phyloP scores from a whole-genome alignment of 208 protist genomes.

The Trypanosoma cruzi region DNA sequence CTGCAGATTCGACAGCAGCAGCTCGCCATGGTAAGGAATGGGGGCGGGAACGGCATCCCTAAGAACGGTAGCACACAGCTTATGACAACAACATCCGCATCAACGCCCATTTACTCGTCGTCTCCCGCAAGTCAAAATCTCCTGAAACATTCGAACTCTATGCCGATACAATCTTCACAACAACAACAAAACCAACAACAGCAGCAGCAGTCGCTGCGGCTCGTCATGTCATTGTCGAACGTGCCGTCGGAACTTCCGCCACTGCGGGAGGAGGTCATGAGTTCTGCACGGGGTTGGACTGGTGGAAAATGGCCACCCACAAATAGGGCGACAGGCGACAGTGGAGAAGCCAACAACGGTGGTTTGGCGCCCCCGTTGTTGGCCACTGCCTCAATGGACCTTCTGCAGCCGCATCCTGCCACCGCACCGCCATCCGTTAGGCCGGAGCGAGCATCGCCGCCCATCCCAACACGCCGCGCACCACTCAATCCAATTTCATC shows the following conservation, averaged over 20 bases:
- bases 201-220: neutral
- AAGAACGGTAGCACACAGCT: neutral
- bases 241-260: constrained; percentile 17
- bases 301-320: neutral
- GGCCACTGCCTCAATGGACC: neutral
- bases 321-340: neutral
- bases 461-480: too few relatives aligned
- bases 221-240: neutral
- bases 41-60: neutral
- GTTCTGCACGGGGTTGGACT: constrained; percentile 9
- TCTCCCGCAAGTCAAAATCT: neutral
- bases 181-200: constrained; percentile 1
- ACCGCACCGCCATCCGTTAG: constrained; percentile 10
- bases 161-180: neutral
- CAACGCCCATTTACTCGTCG: neutral
- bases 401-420: neutral
- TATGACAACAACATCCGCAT: neutral
- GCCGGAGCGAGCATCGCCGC: neutral
- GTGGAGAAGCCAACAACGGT: neutral
- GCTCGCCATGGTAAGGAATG: constrained; percentile 39
- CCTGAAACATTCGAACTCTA: neutral
- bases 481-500: neutral
- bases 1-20: constrained; percentile 73
- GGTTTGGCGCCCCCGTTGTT: neutral
- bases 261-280: constrained; percentile 11